phyloP scores from a whole-genome alignment of 1,139 yeast species.

The Kodamaea ohmeri region DNA sequence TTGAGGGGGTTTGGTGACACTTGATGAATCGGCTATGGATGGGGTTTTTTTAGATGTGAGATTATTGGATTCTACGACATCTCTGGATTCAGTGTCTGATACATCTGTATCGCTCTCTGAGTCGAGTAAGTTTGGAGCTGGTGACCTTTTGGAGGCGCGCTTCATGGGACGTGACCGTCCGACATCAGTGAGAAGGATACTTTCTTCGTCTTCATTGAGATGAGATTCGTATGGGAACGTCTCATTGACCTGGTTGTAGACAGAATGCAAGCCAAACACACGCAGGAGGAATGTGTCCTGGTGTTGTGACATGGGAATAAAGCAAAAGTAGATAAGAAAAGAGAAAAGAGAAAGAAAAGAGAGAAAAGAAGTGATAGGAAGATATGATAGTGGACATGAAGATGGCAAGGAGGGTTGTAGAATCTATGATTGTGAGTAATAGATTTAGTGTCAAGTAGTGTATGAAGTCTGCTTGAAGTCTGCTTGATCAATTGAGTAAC shows the following conservation, averaged over 20 bases:
- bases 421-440: not conserved
- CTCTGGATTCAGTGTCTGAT: slow-evolving; percentile 17
- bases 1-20: too few relatives aligned
- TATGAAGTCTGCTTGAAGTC: too few relatives aligned
- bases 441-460: too few relatives aligned
- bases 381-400: not conserved
- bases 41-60: too few relatives aligned
- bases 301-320: slow-evolving; percentile 6
- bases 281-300: slow-evolving; percentile 54
- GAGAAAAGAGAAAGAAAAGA: not conserved
- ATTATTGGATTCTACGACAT: too few relatives aligned
- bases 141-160: slow-evolving; percentile 3
- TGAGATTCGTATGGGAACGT: slow-evolving; percentile 37
- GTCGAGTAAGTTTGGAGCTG: slow-evolving; percentile 22
- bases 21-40: too few relatives aligned
- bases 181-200: slow-evolving; percentile 10
- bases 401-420: not conserved
- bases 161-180: slow-evolving; percentile 6
- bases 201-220: slow-evolving; percentile 11
- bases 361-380: not conserved
- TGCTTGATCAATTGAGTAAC: too few relatives aligned
- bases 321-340: not conserved
- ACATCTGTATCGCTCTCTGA: slow-evolving; percentile 39
- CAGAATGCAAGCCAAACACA: slow-evolving; percentile 54
- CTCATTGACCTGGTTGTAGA: slow-evolving; percentile 41